Conservation (phyloP, 768 basidiomycete genomes). For the Cubamyces lactineus region DNA sequence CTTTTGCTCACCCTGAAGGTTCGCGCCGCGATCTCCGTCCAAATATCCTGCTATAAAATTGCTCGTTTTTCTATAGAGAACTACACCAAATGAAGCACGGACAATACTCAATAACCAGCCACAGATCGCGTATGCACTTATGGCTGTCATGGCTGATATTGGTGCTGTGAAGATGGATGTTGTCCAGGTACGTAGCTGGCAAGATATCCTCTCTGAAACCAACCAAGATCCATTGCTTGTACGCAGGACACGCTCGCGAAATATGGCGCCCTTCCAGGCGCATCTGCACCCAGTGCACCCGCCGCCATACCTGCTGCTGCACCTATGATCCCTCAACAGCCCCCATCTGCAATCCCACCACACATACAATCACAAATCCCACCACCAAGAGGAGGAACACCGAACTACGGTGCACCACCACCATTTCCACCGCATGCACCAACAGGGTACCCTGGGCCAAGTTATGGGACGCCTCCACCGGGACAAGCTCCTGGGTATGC, state of each 20-base stretch:
- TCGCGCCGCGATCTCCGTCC: too few species aligned
- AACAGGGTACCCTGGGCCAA: constrained; percentile 3
- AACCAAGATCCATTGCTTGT: background rate
- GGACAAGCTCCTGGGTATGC: constrained; percentile 12
- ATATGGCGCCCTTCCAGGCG: constrained; percentile 41
- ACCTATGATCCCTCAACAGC: constrained; percentile 33
- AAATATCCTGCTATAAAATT: too few species aligned
- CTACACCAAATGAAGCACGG: constrained; percentile 69
- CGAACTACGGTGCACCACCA: constrained; percentile 19
- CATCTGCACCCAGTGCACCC: constrained; percentile 34
- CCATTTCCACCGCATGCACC: constrained; percentile 18
- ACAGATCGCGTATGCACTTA: constrained; percentile 75
- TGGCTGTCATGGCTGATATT: constrained; percentile 77
- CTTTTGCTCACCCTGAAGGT: constrained; percentile 77
- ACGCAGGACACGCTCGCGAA: constrained; percentile 68
- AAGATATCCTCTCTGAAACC: background rate
- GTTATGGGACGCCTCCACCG: constrained; percentile 21
- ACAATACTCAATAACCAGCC: constrained; percentile 73
- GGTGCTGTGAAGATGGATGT: constrained; percentile 76
- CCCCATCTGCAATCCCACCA: constrained; percentile 35
- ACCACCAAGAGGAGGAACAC: constrained; percentile 26
- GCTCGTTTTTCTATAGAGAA: constrained; percentile 69
- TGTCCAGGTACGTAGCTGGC: constrained; percentile 56
- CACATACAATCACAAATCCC: constrained; percentile 27
- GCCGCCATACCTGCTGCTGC: constrained; percentile 33